A percentile compares a stretch with the other conserved stretches of the same genome.
Conservation (phyloP, 2,329 filamentous ascomycete species). For the Claviceps monticola region DNA sequence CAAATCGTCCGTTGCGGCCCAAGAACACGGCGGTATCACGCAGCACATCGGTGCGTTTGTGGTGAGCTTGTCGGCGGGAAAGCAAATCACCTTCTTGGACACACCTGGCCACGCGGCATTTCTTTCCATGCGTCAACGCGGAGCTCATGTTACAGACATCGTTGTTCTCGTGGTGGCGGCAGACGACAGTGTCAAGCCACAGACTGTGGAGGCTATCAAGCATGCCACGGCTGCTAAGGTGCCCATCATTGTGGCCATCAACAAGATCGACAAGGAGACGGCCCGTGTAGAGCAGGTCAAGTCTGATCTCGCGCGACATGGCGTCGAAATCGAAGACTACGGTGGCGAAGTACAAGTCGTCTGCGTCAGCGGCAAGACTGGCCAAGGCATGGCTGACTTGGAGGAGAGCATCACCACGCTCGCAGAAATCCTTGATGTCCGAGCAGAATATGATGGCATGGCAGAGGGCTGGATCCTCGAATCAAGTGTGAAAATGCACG, state of each 20-base stretch:
- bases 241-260: slow-evolving; percentile 94
- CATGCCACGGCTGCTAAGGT: slow-evolving; percentile 79
- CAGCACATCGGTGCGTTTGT: slow-evolving; percentile 98
- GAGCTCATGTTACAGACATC: slow-evolving; percentile 92
- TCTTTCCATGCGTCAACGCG: slow-evolving; percentile 86
- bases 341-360: slow-evolving; percentile 92
- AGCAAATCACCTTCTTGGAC: slow-evolving; percentile 89
- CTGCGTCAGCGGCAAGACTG: slow-evolving; percentile 84
- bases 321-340: slow-evolving; percentile 85
- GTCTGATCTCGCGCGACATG: slow-evolving; percentile 67
- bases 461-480: slow-evolving; percentile 93
- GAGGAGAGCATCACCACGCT: slow-evolving; percentile 82
- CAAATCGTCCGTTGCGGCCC: slow-evolving; percentile 79
- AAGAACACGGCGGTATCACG: slow-evolving; percentile 92
- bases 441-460: slow-evolving; percentile 60
- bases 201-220: slow-evolving; percentile 91
- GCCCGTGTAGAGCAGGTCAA: slow-evolving; percentile 75
- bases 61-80: slow-evolving; percentile 72
- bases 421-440: slow-evolving; percentile 80
- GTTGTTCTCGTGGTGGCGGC: slow-evolving; percentile 91
- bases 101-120: slow-evolving; percentile 95
- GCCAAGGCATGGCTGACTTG: slow-evolving; percentile 76
- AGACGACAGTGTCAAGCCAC: slow-evolving; percentile 94
- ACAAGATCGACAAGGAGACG: slow-evolving; percentile 86
- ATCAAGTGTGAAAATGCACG: slow-evolving; percentile 71